Base-by-base conservation (phyloP, 2,329 filamentous ascomycete species). In the Aspergillus unguis region DNA sequence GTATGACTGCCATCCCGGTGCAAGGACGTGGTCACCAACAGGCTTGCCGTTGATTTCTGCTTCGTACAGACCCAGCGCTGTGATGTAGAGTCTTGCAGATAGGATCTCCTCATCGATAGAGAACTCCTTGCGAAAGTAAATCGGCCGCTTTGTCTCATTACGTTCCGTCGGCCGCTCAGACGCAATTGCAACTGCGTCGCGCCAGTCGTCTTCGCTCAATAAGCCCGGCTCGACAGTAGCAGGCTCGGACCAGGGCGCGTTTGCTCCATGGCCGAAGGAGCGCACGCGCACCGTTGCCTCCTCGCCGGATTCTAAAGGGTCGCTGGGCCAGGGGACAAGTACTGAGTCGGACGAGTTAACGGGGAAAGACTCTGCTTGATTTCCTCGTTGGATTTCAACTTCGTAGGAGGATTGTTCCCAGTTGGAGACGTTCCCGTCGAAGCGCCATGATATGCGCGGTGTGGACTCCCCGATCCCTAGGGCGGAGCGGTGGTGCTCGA, bases 1-100 rank as follows among this genome's bases (percentile, higher is more conserved):
- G 53, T 82, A 83, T 0, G 73, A 72, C 44, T 76, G 74, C 76
- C 78, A 82, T 0, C 79, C 80, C 4, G 55, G 58, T 3, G 79
- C 75, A 33, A 81, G 65, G 32, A 74, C 70, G 23, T 67, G 57
- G 50, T 71, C 63, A 0, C 76, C 75, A 1, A 80, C 71, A 1
- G 67, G 63, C 0, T 66, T 50, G 0, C 75, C 78, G 43, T 82
- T 81, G 50, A 82, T 72, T 23, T 71, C 67, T 0, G 73, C 74
- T 43, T 77, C 69, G 43, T 79, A 81, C 1, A 80, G 33, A 0
- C 78, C 78, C 0, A 74, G 62, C 0, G 72, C 69, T 0, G 77
- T 79, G 47, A 78, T 74, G 46, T 80, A 80, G 0, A 80, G 63
- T 1, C 77, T 45, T 3, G 59, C 60, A 4, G 48, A 28, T 6